Conservation (phyloP, 164 flowering plant genomes). For the Chimonanthus praecox region DNA sequence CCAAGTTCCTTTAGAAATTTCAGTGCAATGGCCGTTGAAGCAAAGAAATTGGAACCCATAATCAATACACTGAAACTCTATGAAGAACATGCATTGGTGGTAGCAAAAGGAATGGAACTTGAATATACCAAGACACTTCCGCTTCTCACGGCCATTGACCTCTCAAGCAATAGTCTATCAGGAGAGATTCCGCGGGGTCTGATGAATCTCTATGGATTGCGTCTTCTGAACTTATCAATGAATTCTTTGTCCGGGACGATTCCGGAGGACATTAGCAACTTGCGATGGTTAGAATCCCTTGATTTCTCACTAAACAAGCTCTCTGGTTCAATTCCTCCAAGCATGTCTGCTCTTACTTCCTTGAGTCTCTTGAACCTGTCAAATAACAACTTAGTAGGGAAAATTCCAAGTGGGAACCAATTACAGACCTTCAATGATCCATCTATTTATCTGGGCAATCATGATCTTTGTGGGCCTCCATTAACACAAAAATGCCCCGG, state of each 20-base stretch:
- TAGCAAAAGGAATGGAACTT: slow-evolving; percentile 8
- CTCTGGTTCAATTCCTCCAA: slow-evolving; percentile 14
- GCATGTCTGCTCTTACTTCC: slow-evolving; percentile 3
- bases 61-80: background rate
- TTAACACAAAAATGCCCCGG: slow-evolving; percentile 5
- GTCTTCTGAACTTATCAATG: slow-evolving; percentile 2
- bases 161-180: slow-evolving; percentile 12
- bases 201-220: slow-evolving; percentile 7
- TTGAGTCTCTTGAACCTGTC: slow-evolving; percentile 21
- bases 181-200: slow-evolving; percentile 10
- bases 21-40: slow-evolving; percentile 5
- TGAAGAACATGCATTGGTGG: background rate
- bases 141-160: slow-evolving; percentile 8
- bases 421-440: slow-evolving; percentile 9
- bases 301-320: slow-evolving; percentile 19
- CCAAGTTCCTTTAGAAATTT: slow-evolving; percentile 15
- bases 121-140: slow-evolving; percentile 2
- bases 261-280: slow-evolving; percentile 8
- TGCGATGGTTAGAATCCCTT: slow-evolving; percentile 11
- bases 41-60: background rate
- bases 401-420: slow-evolving; percentile 18
- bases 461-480: slow-evolving; percentile 14
- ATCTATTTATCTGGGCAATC: slow-evolving; percentile 12
- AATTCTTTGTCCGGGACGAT: slow-evolving; percentile 7
- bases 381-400: slow-evolving; percentile 15